Percentiles rank a stretch among this genome's conserved stretches.
phyloP scores from a whole-genome alignment of 805 yeast species.

The Cephaloascus fragrans region DNA sequence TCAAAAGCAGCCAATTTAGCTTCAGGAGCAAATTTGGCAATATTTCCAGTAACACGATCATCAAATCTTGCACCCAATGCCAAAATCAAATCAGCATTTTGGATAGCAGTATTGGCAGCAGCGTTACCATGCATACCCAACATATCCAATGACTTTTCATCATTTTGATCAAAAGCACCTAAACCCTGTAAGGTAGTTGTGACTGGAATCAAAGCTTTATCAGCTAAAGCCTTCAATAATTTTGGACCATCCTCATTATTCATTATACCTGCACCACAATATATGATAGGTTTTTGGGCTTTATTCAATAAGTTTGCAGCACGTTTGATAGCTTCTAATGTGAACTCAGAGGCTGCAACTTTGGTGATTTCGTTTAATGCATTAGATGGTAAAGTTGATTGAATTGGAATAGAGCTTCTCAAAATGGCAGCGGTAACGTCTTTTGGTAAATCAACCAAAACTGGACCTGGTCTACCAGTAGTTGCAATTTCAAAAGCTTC shows the following conservation, averaged over 20 bases:
- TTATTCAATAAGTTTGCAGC: slow-evolving; percentile 70
- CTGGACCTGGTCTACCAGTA: slow-evolving; percentile 97
- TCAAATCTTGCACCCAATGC: slow-evolving; percentile 97
- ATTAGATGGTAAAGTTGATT: slow-evolving; percentile 64
- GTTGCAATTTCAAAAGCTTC: slow-evolving; percentile 98
- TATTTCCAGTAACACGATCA: slow-evolving; percentile 91
- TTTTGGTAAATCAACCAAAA: slow-evolving; percentile 93
- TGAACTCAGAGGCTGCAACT: slow-evolving; percentile 63
- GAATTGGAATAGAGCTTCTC: slow-evolving; percentile 75
- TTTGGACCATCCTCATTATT: slow-evolving; percentile 74
- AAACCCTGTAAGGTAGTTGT: slow-evolving; percentile 92
- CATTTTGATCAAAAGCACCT: slow-evolving; percentile 90
- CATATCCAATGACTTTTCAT: slow-evolving; percentile 87
- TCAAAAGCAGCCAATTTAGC: slow-evolving; percentile 86
- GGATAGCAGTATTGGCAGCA: slow-evolving; percentile 91
- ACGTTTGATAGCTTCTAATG: slow-evolving; percentile 61
- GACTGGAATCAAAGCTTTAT: slow-evolving; percentile 88
- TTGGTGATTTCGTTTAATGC: slow-evolving; percentile 65
- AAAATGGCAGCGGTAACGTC: slow-evolving; percentile 93
- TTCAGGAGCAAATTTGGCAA: slow-evolving; percentile 85
- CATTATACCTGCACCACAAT: slow-evolving; percentile 87
- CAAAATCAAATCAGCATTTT: slow-evolving; percentile 83
- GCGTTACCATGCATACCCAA: slow-evolving; percentile 98
- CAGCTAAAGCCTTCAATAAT: slow-evolving; percentile 73
- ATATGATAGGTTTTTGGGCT: slow-evolving; percentile 83